Base-by-base conservation (phyloP, 257 asterid species). In the Solanum raphanifolium region DNA sequence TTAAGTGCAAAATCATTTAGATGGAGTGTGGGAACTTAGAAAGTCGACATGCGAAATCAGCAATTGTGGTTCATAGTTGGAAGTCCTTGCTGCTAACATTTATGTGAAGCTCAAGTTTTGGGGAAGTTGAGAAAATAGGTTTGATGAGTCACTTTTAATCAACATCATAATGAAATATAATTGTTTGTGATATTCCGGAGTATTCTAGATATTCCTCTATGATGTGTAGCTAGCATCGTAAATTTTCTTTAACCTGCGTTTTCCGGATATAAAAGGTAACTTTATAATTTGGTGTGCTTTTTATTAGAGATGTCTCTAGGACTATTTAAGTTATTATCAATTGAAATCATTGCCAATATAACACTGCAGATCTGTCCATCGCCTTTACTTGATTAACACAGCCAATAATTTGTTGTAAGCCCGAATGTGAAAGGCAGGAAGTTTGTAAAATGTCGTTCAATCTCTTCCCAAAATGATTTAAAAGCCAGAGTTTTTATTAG, bases 381-480 rank as follows among this genome's bases (percentile, higher is more conserved):
- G 6, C 6, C 55, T 46, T 46, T 46, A 46, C 55, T 46, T 13
- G 58, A 46, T 13, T 46, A 46, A 5, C 58, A 46, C 20, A 13
- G 6, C 58, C 60, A 48, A 5, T 15, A 48, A 48, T 48, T 16
- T 48, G 23, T 48, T 48, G 21, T 16, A 48, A 48, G 21, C 21
- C 60, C 21, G 60, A 52, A 52, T 52, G 60, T 52, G 60, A 52
- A 16, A 52, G 13, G 46, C 46, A 39, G 46, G 46, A 39, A 10
- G 46, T 39, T 3, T 39, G 46, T 39, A 10, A 52, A 52, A 52
- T 52, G 60, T 52, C 1, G 13, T 2, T 88, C 93, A 96, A 86
- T 62, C 98, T 91, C 90, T 95, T 96, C 0, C 99, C 99, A 27
- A 96, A 96, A 84, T 96, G 98, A 92, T 95, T 95, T 95, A 86